Conservation (phyloP, 108 stramenopile genomes). For the Cylindrotheca fusiformis region DNA sequence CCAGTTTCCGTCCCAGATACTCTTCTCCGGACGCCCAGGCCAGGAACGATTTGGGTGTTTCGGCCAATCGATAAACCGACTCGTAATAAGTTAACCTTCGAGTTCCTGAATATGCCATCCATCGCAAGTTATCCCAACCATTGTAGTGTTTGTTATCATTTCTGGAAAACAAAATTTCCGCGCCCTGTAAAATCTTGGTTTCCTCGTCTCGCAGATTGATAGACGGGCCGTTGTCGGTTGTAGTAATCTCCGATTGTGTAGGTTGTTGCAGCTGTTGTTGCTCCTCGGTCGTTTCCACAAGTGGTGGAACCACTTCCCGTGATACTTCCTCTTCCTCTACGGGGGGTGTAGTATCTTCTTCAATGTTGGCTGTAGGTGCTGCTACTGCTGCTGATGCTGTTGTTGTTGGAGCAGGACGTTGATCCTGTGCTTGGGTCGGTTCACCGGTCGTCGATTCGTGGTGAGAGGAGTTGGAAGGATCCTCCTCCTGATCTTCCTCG, state of each 20-base stretch:
- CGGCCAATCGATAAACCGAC: conserved; percentile 19
- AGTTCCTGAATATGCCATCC: conserved; percentile 46
- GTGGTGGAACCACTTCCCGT: too few species aligned
- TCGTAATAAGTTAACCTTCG: conserved; percentile 26
- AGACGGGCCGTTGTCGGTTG: background rate
- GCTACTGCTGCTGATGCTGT: background rate
- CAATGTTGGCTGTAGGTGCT: background rate
- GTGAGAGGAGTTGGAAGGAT: background rate
- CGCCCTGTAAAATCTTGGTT: conserved; percentile 19
- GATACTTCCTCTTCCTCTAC: conserved; percentile 3
- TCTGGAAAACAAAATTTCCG: conserved; percentile 25
- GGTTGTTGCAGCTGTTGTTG: background rate
- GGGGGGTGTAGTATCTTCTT: background rate
- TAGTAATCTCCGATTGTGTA: too few species aligned
- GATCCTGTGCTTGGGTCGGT: too few species aligned
- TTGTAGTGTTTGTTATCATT: conserved; percentile 17
- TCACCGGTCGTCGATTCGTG: background rate
- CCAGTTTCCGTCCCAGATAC: conserved; percentile 39
- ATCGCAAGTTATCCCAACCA: conserved; percentile 57
- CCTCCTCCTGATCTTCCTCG: background rate
- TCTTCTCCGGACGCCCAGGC: conserved; percentile 44
- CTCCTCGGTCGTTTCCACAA: background rate
- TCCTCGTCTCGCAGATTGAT: conserved; percentile 12
- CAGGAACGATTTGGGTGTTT: too few species aligned
- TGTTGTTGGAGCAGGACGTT: background rate